phyloP scores from a whole-genome alignment of 2,329 filamentous ascomycete genomes.

The Fusarium sp. region DNA sequence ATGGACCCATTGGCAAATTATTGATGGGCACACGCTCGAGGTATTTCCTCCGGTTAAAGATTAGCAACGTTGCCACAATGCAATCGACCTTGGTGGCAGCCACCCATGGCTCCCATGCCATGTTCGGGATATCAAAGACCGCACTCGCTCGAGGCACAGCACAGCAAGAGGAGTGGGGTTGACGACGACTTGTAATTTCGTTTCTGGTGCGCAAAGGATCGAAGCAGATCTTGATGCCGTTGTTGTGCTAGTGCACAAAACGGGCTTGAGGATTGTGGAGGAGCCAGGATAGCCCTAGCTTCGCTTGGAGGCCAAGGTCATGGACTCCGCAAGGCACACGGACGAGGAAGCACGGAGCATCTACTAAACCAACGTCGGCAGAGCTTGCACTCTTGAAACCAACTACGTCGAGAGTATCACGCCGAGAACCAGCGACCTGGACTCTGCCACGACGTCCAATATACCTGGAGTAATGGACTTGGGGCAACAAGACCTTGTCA shows the following conservation, averaged over 20 bases:
- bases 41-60: conserved; percentile 27
- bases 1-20: conserved; percentile 35
- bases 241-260: conserved; percentile 37
- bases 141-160: neutral
- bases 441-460: neutral
- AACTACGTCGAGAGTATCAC: conserved; percentile 5
- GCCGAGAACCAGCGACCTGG: conserved; percentile 1
- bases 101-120: conserved; percentile 9
- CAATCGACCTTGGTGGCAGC: conserved; percentile 4
- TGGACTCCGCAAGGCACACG: conserved; percentile 39
- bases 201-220: conserved; percentile 24
- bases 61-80: conserved; percentile 26
- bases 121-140: conserved; percentile 7
- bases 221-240: conserved; percentile 36
- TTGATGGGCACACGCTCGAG: conserved; percentile 32
- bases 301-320: conserved; percentile 34
- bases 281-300: conserved; percentile 44
- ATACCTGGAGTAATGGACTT: neutral
- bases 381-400: conserved; percentile 19
- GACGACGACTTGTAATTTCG: conserved; percentile 27
- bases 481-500: neutral
- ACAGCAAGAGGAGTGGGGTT: conserved; percentile 6
- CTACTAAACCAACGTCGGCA: conserved; percentile 42
- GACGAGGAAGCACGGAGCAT: conserved; percentile 41
- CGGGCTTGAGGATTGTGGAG: conserved; percentile 40